Percentiles rank a stretch among this genome's conserved stretches.
Conservation (phyloP, 805 yeast species). For the Starmerella tilneyi region DNA sequence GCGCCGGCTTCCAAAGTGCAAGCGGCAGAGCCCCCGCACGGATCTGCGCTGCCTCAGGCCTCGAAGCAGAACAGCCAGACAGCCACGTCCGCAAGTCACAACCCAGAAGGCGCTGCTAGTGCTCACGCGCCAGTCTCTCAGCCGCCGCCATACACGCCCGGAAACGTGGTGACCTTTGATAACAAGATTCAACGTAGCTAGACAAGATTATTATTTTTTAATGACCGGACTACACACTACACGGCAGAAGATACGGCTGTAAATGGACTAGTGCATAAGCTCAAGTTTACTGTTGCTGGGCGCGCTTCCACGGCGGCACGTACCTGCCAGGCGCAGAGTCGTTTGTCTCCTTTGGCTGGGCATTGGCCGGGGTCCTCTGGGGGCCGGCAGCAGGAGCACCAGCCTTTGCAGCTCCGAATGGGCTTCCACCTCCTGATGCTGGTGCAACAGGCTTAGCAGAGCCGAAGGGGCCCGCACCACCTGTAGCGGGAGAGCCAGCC, state of each 20-base stretch:
- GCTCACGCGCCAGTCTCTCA: no score
- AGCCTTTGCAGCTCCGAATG: constrained; percentile 4
- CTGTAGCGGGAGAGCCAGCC: constrained; percentile 12
- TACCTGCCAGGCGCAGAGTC: background rate
- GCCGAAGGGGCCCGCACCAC: no score
- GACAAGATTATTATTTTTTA: background rate
- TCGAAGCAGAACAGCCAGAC: background rate
- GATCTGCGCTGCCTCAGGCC: background rate
- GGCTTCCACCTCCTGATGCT: background rate
- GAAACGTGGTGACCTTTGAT: background rate
- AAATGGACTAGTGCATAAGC: background rate
- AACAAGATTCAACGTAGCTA: constrained; percentile 1
- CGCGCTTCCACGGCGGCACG: constrained; percentile 7
- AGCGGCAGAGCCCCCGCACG: background rate
- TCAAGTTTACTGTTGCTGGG: background rate
- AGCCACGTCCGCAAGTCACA: no score
- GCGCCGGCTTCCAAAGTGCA: background rate
- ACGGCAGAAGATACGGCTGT: background rate
- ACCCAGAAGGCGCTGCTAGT: no score
- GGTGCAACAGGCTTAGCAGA: background rate
- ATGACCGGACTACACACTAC: background rate
- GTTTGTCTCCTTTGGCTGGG: no score
- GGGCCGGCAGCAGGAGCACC: constrained; percentile 10
- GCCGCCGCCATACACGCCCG: constrained; percentile 4
- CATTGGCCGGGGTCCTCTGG: no score